Evolutionary conservation across 2,329 filamentous ascomycete species (phyloP).

Genomic region (Colletotrichum scovillei): DNA sequence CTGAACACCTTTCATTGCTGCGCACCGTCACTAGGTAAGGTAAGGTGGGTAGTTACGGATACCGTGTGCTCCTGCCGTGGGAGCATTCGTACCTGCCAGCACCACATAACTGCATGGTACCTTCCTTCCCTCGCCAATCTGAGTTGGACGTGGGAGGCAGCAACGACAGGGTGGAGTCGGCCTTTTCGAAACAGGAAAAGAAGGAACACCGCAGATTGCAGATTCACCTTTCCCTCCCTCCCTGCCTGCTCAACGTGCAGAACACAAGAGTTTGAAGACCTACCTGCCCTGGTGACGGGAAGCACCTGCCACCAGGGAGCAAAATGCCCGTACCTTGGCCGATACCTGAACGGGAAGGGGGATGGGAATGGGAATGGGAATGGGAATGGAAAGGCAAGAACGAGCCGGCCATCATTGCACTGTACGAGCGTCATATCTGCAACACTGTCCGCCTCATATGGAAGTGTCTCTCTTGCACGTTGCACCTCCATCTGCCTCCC

Average conservation of each 20-base stretch:
- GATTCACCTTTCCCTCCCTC: not conserved
- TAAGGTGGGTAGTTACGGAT: not conserved
- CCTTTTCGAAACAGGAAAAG: constrained; percentile 25
- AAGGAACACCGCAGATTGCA: constrained; percentile 17
- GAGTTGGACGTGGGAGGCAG: constrained; percentile 6
- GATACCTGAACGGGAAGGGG: not conserved
- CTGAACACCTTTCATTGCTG: no score
- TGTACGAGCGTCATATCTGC: constrained; percentile 2
- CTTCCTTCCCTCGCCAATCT: constrained; percentile 25
- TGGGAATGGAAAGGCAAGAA: no score
- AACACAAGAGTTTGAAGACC: no score
- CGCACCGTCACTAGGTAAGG: not conserved
- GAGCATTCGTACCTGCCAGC: constrained; percentile 15
- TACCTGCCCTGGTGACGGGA: not conserved
- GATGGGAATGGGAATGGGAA: not conserved
- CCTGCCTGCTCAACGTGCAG: not conserved
- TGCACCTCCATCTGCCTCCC: not conserved
- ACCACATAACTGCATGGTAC: not conserved
- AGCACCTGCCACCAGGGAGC: not conserved
- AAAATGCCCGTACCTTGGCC: not conserved
- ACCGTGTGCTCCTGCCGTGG: not conserved
- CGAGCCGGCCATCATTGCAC: not conserved
- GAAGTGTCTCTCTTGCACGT: not conserved
- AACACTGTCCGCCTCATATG: not conserved
- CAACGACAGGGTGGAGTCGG: constrained; percentile 9